A percentile compares a stretch with the other conserved stretches of the same genome.
phyloP scores from a whole-genome alignment of 139 green algal species.

The Asterochloris sp. region DNA sequence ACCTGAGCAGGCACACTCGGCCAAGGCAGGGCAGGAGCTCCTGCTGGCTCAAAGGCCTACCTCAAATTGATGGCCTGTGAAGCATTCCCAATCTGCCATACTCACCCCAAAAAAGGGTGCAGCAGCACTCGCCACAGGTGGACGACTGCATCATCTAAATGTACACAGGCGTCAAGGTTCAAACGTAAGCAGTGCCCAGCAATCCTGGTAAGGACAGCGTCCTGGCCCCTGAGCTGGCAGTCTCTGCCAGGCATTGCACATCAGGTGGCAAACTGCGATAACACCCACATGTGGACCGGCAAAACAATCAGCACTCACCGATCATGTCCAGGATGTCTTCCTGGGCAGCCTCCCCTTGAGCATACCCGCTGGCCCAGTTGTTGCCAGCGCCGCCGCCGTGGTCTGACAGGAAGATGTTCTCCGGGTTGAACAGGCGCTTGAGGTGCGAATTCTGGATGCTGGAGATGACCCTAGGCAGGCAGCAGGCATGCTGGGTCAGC shows the following conservation, averaged over 20 bases:
- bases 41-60: no score
- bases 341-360: slow-evolving; percentile 83
- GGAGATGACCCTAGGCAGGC: slow-evolving; percentile 88
- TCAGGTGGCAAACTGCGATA: background rate
- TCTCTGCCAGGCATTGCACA: background rate
- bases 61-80: no score
- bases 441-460: slow-evolving; percentile 94
- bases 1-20: no score
- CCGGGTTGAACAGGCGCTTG: slow-evolving; percentile 95
- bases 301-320: slow-evolving; percentile 34
- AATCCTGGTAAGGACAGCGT: background rate
- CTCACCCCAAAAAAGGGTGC: no score
- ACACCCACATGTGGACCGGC: background rate
- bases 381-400: slow-evolving; percentile 97
- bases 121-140: no score
- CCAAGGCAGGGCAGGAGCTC: no score
- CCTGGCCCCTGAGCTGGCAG: background rate
- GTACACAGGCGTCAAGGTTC: no score
- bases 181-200: no score
- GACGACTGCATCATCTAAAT: no score
- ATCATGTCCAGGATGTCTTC: slow-evolving; percentile 99
- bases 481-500: background rate
- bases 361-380: slow-evolving; percentile 97
- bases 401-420: slow-evolving; percentile 95
- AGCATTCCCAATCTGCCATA: no score